A percentile compares a stretch with the other conserved stretches of the same genome.
Conservation (phyloP, 768 basidiomycete species). For the Tylopilus plumbeoviolaceoides region DNA sequence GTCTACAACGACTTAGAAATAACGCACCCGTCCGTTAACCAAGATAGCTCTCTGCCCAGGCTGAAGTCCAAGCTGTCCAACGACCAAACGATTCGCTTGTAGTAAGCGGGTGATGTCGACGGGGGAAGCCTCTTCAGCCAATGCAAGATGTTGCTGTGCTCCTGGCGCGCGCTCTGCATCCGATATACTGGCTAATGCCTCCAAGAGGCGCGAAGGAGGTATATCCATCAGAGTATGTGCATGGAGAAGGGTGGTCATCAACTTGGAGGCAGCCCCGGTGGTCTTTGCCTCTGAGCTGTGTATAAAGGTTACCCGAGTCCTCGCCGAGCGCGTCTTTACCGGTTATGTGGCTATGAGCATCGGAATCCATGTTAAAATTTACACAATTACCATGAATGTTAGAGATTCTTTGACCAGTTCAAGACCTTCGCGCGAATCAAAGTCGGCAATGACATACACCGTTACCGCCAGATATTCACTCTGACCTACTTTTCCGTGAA, state of each 20-base stretch:
- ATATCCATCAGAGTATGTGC: constrained; percentile 34
- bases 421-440: constrained; percentile 61
- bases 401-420: constrained; percentile 64
- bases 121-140: constrained; percentile 30
- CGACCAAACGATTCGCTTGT: constrained; percentile 43
- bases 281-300: constrained; percentile 53
- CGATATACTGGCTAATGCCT: constrained; percentile 2
- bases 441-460: constrained; percentile 69
- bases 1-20: background rate
- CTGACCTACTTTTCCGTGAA: constrained; percentile 15
- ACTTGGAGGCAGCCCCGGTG: constrained; percentile 34
- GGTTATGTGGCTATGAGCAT: background rate
- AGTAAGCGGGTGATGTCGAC: constrained; percentile 34
- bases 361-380: background rate
- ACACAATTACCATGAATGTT: constrained; percentile 51
- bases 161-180: constrained; percentile 9
- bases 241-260: constrained; percentile 50
- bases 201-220: constrained; percentile 14
- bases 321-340: constrained; percentile 41
- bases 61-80: constrained; percentile 51
- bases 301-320: constrained; percentile 67
- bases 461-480: constrained; percentile 37
- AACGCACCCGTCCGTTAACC: constrained; percentile 79
- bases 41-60: constrained; percentile 64
- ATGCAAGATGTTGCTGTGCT: constrained; percentile 39